phyloP scores from a whole-genome alignment of 2,329 filamentous ascomycete species.

The Xylaria sp. region DNA sequence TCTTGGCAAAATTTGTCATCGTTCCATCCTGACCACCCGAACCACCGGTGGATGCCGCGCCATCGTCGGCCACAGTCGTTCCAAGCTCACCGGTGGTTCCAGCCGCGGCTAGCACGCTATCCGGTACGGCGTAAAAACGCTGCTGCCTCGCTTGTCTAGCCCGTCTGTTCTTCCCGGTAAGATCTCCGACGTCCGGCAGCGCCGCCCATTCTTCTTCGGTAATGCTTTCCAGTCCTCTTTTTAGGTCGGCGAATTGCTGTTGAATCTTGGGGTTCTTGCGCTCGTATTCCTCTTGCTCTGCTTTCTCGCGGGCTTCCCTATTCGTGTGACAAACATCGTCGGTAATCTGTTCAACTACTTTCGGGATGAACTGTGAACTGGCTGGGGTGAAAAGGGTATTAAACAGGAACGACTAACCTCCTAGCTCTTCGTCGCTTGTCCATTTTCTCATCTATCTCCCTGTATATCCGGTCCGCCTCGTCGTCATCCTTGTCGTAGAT shows the following conservation, averaged over 20 bases:
- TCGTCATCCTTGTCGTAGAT: slow-evolving; percentile 98
- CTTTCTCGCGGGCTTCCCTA: slow-evolving; percentile 92
- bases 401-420: slow-evolving; percentile 67
- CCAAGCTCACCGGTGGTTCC: slow-evolving; percentile 80
- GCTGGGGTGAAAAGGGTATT: slow-evolving; percentile 42
- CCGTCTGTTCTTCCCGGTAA: slow-evolving; percentile 91
- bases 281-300: slow-evolving; percentile 94
- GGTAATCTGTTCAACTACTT: slow-evolving; percentile 75
- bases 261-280: slow-evolving; percentile 97
- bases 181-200: slow-evolving; percentile 91
- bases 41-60: slow-evolving; percentile 49
- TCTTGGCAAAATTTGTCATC: slow-evolving; percentile 97
- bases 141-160: slow-evolving; percentile 81
- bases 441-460: slow-evolving; percentile 96
- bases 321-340: slow-evolving; percentile 64
- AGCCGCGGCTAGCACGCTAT: slow-evolving; percentile 89
- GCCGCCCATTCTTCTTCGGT: slow-evolving; percentile 97
- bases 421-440: slow-evolving; percentile 81
- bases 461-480: slow-evolving; percentile 94
- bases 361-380: slow-evolving; percentile 68
- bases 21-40: slow-evolving; percentile 71
- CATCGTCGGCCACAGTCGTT: slow-evolving; percentile 86
- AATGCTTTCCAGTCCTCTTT: slow-evolving; percentile 83
- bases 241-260: slow-evolving; percentile 95
- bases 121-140: slow-evolving; percentile 93